Conservation (phyloP, 2,329 filamentous ascomycete genomes). For the Esteya vermicola region DNA sequence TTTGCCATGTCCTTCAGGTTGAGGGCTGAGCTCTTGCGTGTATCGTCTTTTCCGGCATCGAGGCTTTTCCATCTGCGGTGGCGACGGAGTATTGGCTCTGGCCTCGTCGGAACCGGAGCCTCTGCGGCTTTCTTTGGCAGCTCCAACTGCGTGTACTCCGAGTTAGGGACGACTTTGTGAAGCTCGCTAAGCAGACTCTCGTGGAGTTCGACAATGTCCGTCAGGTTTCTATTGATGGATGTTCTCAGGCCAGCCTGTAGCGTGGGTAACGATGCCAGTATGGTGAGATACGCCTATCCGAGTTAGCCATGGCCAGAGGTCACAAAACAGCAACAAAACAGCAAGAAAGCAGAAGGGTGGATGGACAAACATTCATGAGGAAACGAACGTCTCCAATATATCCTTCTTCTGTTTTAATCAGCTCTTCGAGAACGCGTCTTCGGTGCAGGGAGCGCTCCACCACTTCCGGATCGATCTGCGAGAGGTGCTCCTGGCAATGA, state of each 20-base stretch:
- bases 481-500: slow-evolving; percentile 40
- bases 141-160: slow-evolving; percentile 41
- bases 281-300: slow-evolving; percentile 54
- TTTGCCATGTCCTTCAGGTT: not conserved
- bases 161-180: slow-evolving; percentile 54
- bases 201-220: slow-evolving; percentile 69
- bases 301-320: too few species aligned
- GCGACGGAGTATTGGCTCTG: not conserved
- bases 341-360: not conserved
- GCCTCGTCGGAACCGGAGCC: too few species aligned
- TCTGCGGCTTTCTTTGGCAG: slow-evolving; percentile 10
- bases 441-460: slow-evolving; percentile 59
- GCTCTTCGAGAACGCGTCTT: slow-evolving; percentile 68
- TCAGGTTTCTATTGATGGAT: slow-evolving; percentile 66
- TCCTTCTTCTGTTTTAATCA: slow-evolving; percentile 73
- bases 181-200: slow-evolving; percentile 67
- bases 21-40: not conserved
- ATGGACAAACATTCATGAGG: slow-evolving; percentile 56
- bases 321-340: too few species aligned
- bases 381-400: slow-evolving; percentile 83
- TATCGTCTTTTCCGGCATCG: slow-evolving; percentile 28
- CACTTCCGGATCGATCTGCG: slow-evolving; percentile 50
- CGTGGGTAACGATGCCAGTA: slow-evolving; percentile 57
- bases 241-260: slow-evolving; percentile 49
- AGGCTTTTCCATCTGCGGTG: slow-evolving; percentile 32